Evolutionary conservation across 352 stramenopile species (phyloP).

Genomic region (Phytophthora citricola): DNA sequence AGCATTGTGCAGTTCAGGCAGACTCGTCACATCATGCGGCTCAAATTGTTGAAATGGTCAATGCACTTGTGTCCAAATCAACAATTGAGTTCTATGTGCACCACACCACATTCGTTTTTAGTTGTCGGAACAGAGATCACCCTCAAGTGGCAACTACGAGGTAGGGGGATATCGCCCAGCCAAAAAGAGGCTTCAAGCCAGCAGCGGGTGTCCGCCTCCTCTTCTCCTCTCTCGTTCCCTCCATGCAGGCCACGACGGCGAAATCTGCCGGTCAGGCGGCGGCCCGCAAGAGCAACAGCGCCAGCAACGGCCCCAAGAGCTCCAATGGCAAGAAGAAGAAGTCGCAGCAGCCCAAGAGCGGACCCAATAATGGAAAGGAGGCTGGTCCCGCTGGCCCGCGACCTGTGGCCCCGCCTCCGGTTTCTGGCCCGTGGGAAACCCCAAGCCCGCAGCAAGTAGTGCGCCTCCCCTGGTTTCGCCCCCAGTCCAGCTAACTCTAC

Average conservation of each 20-base stretch:
- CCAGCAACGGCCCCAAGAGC: conserved; percentile 30
- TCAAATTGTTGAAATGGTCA: too few species aligned
- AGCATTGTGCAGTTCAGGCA: not conserved
- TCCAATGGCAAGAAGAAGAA: conserved; percentile 51
- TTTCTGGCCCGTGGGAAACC: conserved; percentile 48
- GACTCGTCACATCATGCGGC: too few species aligned
- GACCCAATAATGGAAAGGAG: conserved; percentile 28
- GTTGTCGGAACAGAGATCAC: not conserved
- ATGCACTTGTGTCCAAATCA: too few species aligned
- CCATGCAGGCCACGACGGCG: conserved; percentile 36
- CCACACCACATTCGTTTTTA: conserved; percentile 2
- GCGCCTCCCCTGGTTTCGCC: conserved; percentile 40
- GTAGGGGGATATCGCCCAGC: conserved; percentile 25
- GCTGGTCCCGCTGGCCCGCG: conserved; percentile 14
- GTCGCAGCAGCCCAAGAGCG: conserved; percentile 28
- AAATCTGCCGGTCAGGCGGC: conserved; percentile 17
- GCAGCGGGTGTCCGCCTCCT: not conserved
- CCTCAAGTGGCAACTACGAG: conserved; percentile 17
- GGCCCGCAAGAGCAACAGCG: conserved; percentile 33
- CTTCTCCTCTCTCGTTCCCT: conserved; percentile 12
- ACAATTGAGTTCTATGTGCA: too few species aligned
- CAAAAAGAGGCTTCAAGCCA: conserved; percentile 36
- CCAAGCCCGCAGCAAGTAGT: conserved; percentile 20
- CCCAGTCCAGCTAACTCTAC: conserved; percentile 16
- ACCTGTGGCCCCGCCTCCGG: conserved; percentile 39